Conservation (phyloP, 2,329 filamentous ascomycete genomes). For the Aspergillus texensis region DNA sequence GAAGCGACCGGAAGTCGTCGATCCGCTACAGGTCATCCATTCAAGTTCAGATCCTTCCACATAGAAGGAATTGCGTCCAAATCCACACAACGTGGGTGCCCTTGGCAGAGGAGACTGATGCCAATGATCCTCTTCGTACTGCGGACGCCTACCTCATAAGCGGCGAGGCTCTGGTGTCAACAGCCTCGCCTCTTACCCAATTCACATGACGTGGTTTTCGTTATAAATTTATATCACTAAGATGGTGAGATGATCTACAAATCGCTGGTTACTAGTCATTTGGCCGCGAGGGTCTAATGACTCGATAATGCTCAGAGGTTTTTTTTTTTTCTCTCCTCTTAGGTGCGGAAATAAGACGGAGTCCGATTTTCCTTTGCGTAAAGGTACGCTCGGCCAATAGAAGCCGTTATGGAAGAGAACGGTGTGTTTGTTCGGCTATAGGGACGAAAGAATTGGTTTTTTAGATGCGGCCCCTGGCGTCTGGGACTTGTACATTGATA, state of each 20-base stretch:
- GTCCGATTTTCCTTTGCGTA: not conserved
- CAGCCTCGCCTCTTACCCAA: constrained; percentile 9
- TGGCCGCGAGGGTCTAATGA: constrained; percentile 5
- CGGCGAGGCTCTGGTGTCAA: not conserved
- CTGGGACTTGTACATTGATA: constrained; percentile 30
- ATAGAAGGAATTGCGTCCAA: not conserved
- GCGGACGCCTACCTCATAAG: not conserved
- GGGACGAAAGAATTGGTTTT: not conserved
- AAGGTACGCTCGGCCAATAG: not conserved
- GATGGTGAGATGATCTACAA: constrained; percentile 30
- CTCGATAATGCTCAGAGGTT: constrained; percentile 4
- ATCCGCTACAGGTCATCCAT: not conserved
- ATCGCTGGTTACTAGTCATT: constrained; percentile 16
- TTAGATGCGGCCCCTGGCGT: not conserved
- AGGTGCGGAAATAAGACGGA: not conserved
- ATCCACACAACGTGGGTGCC: not conserved
- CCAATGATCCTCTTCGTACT: not conserved
- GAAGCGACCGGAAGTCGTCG: not conserved
- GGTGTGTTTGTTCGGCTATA: not conserved
- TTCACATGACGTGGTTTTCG: constrained; percentile 14
- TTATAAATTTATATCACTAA: constrained; percentile 17
- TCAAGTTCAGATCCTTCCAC: not conserved
- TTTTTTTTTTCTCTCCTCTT: constrained; percentile 4
- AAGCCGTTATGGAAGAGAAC: not conserved
- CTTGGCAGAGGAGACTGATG: not conserved